Evolutionary conservation across 495 filamentous ascomycete species (phyloP).

Genomic region (Copromyces sp.): DNA sequence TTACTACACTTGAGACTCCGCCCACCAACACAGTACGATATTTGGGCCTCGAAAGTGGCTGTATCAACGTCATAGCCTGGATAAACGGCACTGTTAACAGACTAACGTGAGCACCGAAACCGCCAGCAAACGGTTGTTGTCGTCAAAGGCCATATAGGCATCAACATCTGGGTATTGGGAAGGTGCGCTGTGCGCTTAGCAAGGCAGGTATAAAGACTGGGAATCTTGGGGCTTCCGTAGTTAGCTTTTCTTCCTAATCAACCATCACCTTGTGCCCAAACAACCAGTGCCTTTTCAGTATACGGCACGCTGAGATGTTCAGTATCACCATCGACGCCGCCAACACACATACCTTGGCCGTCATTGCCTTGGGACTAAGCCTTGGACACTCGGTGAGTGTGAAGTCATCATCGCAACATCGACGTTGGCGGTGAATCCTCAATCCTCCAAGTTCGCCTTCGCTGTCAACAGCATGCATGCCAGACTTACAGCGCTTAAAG

Average conservation of each 20-base stretch:
- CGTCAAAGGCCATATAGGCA: background rate
- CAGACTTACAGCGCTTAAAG: background rate
- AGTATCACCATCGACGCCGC: background rate
- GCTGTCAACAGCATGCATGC: background rate
- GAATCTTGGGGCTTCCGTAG: too few species aligned
- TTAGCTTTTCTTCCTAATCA: too few species aligned
- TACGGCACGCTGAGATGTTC: background rate
- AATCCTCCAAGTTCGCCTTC: background rate
- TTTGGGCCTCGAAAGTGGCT: background rate
- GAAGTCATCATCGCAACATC: background rate
- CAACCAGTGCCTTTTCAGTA: too few species aligned
- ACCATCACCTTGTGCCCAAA: too few species aligned
- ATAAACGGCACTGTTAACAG: background rate
- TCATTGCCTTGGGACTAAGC: background rate
- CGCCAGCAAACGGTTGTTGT: background rate
- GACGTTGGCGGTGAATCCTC: background rate
- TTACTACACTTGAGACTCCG: background rate
- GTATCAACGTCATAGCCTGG: background rate
- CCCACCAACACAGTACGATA: background rate
- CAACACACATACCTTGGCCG: background rate
- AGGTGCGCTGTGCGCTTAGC: too few species aligned
- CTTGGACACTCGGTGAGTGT: background rate
- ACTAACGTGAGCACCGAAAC: background rate
- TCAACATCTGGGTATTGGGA: background rate
- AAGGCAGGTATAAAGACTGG: too few species aligned